Base-by-base conservation (phyloP, 2,329 filamentous ascomycete species). In the Epichloe glyceriae region DNA sequence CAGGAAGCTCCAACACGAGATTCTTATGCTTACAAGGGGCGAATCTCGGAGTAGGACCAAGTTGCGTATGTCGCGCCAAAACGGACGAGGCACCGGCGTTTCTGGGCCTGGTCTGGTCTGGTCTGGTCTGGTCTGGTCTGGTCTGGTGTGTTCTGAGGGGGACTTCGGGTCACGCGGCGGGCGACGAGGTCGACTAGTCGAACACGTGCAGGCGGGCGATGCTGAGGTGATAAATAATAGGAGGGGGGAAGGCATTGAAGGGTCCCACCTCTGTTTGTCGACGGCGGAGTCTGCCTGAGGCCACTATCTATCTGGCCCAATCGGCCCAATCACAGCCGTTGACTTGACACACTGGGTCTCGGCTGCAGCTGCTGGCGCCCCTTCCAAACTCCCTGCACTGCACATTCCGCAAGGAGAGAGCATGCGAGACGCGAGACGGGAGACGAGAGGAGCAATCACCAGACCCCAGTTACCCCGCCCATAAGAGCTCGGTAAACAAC, bases 21-120 rank as follows among this genome's bases (percentile, higher is more conserved):
- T 58, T 56, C 61, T 63, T 61, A 62, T 61, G 60, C 57, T 62
- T 51, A 48, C 40, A 45, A 56, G 55, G 55, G 59, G 52, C 46
- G 50, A 46, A 41, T 19, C 46, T 39, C 34, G 8, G 26, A 42
- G 50, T 44, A 48, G 40, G 50, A 51, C 50, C 46, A 46, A 44
- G 46, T 49, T 49, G 46, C 40, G 46, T 17, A 49, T 11, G 50
- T 49, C 46, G 50, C 41, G 50, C 41, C 46, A 44, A 26, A 47
- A 20, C 46, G 33, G 45, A 42, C 34, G 17, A 48, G 40, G 50
- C 45, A 47, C 20, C n/a, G 38, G 50, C 49, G 33, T 45, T 10
- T 43, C 48, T 41, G 30, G 34, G 30, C 42, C 46, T 20, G 26
- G 15, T 40, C 20, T 35, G 30, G 30, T 44, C 42, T 44, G 39